A percentile compares a stretch with the other conserved stretches of the same genome.
Evolutionary conservation across 225 moss, liverwort and hornwort genomes (phyloP).

Genomic region (Marchantia polymorpha): DNA sequence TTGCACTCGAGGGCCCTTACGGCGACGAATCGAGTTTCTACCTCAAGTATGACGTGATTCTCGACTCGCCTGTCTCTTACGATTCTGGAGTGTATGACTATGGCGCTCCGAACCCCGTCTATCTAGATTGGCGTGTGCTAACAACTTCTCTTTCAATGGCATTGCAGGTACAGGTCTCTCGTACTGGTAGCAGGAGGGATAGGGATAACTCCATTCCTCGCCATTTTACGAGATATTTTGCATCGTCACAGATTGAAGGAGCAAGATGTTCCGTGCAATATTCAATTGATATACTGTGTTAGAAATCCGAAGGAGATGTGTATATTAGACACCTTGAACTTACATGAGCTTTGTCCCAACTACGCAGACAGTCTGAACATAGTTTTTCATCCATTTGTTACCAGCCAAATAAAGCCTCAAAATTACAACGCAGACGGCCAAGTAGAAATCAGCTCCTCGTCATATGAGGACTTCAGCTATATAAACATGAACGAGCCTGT

Average conservation of each 20-base stretch:
- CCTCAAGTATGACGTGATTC: conserved; percentile 15
- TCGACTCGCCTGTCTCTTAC: too few relatives aligned
- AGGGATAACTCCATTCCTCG: conserved; percentile 62
- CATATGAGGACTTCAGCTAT: neutral
- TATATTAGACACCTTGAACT: conserved; percentile 21
- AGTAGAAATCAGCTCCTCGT: neutral
- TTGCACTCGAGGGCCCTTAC: conserved; percentile 58
- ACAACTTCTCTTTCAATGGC: neutral
- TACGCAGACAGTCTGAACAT: conserved; percentile 19
- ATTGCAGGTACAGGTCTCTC: conserved; percentile 41
- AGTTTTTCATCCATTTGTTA: conserved; percentile 5
- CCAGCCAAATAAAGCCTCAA: neutral
- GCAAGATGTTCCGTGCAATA: conserved; percentile 37
- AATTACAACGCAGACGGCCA: neutral
- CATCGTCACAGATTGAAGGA: conserved; percentile 39
- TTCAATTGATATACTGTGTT: conserved; percentile 58
- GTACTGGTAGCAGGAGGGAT: conserved; percentile 65
- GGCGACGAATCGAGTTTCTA: conserved; percentile 51
- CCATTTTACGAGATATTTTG: conserved; percentile 53
- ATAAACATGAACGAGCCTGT: neutral
- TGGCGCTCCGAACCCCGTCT: too few relatives aligned
- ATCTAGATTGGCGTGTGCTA: too few relatives aligned
- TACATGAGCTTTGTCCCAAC: conserved; percentile 14
- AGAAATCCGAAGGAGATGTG: conserved; percentile 24
- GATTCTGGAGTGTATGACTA: neutral